Conservation (phyloP, 108 stramenopile species). For the Schizochytrium sp. region DNA sequence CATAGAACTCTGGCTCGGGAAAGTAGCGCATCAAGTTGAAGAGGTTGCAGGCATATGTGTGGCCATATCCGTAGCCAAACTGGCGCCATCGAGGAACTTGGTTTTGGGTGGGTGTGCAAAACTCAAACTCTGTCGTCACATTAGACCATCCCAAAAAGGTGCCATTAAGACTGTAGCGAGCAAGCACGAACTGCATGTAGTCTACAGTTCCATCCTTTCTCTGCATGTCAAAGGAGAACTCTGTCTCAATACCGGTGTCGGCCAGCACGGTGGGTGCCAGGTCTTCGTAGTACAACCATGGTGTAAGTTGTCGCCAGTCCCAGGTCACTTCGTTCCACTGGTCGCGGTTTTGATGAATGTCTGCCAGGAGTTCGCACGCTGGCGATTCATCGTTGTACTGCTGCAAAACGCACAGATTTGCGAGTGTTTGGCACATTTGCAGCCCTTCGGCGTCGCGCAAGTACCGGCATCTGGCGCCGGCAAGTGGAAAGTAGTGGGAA, state of each 20-base stretch:
- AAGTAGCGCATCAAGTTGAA: slow-evolving; percentile 25
- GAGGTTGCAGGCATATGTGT: slow-evolving; percentile 47
- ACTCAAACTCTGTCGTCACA: slow-evolving; percentile 53
- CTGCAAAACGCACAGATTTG: slow-evolving; percentile 62
- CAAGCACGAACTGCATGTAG: slow-evolving; percentile 44
- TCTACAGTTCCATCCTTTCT: not conserved
- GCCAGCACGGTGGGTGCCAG: slow-evolving; percentile 30
- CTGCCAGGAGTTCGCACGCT: slow-evolving; percentile 44
- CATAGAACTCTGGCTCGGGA: slow-evolving; percentile 57
- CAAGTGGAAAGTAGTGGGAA: slow-evolving; percentile 43
- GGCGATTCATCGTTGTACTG: slow-evolving; percentile 45
- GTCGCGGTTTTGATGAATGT: slow-evolving; percentile 22
- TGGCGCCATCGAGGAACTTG: slow-evolving; percentile 27
- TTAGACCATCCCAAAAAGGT: slow-evolving; percentile 55
- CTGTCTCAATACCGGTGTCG: slow-evolving; percentile 50
- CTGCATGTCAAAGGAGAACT: slow-evolving; percentile 30
- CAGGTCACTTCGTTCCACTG: slow-evolving; percentile 22
- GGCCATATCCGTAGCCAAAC: slow-evolving; percentile 44
- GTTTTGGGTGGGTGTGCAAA: slow-evolving; percentile 37
- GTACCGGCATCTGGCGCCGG: slow-evolving; percentile 49
- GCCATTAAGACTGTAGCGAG: slow-evolving; percentile 56
- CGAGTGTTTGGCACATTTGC: slow-evolving; percentile 52
- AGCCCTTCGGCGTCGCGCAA: slow-evolving; percentile 19
- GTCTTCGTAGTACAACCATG: slow-evolving; percentile 59
- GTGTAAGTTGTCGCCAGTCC: slow-evolving; percentile 50